Evolutionary conservation across 495 filamentous ascomycete species (phyloP).

Genomic region (Aspergillus bertholletiae): DNA sequence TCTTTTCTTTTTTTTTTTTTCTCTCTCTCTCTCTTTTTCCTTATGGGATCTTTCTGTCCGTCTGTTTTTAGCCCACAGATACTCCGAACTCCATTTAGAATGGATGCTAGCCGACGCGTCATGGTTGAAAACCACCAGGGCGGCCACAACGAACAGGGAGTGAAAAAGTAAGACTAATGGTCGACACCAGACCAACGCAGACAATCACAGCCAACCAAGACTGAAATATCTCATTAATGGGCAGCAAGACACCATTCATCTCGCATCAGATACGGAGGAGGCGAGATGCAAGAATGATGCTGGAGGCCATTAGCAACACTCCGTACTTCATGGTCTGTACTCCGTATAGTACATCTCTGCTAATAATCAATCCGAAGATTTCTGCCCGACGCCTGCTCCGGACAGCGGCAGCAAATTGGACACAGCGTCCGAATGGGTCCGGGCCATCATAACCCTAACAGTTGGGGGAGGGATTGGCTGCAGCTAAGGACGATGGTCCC

Average conservation of each 20-base stretch:
- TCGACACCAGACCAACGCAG: conserved; percentile 3
- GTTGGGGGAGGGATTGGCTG: background rate
- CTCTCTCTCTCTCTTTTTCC: background rate
- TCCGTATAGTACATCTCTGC: background rate
- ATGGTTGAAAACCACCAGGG: background rate
- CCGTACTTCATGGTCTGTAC: too few species aligned
- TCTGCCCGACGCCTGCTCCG: conserved; percentile 37
- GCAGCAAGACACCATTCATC: conserved; percentile 5
- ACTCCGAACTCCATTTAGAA: background rate
- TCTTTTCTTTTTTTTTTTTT: conserved; percentile 1
- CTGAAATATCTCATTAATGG: background rate
- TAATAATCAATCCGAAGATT: conserved; percentile 18
- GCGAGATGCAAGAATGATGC: background rate
- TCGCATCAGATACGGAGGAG: background rate
- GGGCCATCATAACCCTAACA: background rate
- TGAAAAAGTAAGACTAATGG: conserved; percentile 7
- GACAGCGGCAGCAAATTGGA: conserved; percentile 33
- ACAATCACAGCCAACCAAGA: conserved; percentile 2
- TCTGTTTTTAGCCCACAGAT: background rate
- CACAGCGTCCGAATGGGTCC: conserved; percentile 21
- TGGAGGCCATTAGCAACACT: background rate
- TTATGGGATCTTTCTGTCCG: background rate
- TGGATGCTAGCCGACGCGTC: conserved; percentile 1
- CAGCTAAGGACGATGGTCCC: background rate
- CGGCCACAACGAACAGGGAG: background rate